phyloP scores from a whole-genome alignment of 352 stramenopile genomes.

The Blastocystis sp. region DNA sequence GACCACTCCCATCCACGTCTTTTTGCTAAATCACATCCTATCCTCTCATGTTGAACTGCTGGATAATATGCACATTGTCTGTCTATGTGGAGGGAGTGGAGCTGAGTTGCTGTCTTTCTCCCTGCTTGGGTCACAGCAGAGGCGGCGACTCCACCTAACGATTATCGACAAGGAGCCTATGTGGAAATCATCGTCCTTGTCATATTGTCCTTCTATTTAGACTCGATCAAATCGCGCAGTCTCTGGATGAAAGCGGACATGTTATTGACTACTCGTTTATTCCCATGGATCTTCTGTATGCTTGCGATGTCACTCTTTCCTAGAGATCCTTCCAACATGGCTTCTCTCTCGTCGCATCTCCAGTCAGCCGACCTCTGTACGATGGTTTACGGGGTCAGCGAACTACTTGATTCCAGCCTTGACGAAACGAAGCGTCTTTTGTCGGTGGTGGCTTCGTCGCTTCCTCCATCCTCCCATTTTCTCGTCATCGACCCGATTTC shows the following conservation, averaged over 20 bases:
- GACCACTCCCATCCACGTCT: constrained; percentile 28
- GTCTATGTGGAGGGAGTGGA: constrained; percentile 12
- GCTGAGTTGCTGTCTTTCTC: constrained; percentile 1
- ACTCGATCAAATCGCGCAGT: not conserved
- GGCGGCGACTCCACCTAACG: not conserved
- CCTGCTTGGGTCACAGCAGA: not conserved
- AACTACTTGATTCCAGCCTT: not conserved
- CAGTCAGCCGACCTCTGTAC: not conserved
- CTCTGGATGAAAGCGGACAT: not conserved
- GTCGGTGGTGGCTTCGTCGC: not conserved
- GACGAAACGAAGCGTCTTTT: not conserved
- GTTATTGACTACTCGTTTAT: not conserved
- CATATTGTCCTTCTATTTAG: not conserved
- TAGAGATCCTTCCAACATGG: not conserved
- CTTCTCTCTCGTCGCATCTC: not conserved
- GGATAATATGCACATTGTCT: constrained; percentile 1
- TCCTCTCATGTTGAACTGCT: not conserved
- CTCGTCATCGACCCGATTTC: constrained; percentile 19
- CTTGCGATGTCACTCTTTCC: not conserved
- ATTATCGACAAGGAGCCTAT: constrained; percentile 17
- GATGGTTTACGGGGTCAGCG: constrained; percentile 34
- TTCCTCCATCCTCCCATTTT: not conserved
- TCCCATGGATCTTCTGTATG: constrained; percentile 19
- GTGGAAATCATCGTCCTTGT: not conserved
- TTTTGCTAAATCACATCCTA: not conserved